Percentiles rank a stretch among this genome's conserved stretches.
Evolutionary conservation across 2,329 filamentous ascomycete species (phyloP).

Genomic region (Fusarium begoniae): DNA sequence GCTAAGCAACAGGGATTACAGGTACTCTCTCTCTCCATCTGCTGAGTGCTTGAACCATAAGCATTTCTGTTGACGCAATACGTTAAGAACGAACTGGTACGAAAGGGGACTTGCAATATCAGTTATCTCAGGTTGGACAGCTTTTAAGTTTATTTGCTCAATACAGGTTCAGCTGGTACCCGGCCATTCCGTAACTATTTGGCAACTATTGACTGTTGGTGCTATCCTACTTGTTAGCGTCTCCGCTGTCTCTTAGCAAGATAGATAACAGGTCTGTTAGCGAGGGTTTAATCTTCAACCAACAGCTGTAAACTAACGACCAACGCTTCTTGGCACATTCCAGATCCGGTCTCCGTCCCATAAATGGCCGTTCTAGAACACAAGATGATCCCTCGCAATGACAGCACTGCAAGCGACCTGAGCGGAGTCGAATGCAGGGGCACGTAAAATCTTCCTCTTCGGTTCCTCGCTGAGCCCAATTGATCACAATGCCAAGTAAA

Average conservation of each 20-base stretch:
- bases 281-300: not conserved
- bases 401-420: not conserved
- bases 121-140: not conserved
- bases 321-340: not conserved
- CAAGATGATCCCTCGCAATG: not conserved
- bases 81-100: not conserved
- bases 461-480: not conserved
- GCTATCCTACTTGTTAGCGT: not conserved
- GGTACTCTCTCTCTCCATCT: not conserved
- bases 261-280: not conserved
- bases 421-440: not conserved
- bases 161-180: not conserved
- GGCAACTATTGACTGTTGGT: not conserved
- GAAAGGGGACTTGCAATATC: not conserved
- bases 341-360: not conserved
- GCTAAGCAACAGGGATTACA: not conserved
- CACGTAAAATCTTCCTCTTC: not conserved
- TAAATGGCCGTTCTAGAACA: not conserved
- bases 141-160: not conserved
- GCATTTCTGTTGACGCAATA: not conserved
- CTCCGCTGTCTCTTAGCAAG: rapidly evolving
- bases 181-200: not conserved
- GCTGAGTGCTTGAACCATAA: not conserved
- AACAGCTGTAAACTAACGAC: not conserved
- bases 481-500: not conserved